Percentiles rank a stretch among this genome's conserved stretches.
These are phyloP conservation scores for Magnaporthiopsis rhizophila DNA, from an alignment of 2,329 filamentous ascomycete genomes.

Conservation along the genomic window DNA sequence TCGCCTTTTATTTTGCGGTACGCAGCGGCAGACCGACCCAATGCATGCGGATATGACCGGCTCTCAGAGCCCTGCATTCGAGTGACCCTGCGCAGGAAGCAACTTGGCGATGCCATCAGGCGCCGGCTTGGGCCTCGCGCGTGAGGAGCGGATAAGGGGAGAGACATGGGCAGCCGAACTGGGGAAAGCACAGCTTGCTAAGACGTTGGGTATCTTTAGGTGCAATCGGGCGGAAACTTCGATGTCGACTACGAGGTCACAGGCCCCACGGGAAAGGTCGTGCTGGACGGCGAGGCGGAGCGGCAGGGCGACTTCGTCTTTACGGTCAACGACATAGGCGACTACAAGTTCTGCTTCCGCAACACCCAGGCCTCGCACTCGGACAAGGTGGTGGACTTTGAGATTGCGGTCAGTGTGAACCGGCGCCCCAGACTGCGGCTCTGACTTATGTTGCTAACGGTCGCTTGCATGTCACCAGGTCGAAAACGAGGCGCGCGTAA, in stretches of 20 bases:
- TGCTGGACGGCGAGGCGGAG: slow-evolving; percentile 82
- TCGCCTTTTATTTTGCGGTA: slow-evolving; percentile 98
- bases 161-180: background rate
- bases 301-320: slow-evolving; percentile 98
- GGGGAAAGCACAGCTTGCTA: background rate
- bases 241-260: slow-evolving; percentile 90
- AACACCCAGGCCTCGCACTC: slow-evolving; percentile 98
- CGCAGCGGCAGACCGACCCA: slow-evolving; percentile 21
- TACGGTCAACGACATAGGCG: slow-evolving; percentile 77
- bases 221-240: slow-evolving; percentile 96
- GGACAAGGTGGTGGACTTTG: slow-evolving; percentile 96
- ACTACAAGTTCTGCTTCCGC: slow-evolving; percentile 97
- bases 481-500: slow-evolving; percentile 78
- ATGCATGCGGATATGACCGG: background rate
- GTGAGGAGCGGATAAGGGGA: background rate
- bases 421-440: background rate
- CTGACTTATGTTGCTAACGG: slow-evolving; percentile 8
- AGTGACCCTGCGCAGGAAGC: background rate
- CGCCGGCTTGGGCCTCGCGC: background rate
- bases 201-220: slow-evolving; percentile 39
- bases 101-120: background rate
- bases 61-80: background rate
- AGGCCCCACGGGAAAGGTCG: slow-evolving; percentile 70
- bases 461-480: slow-evolving; percentile 45
- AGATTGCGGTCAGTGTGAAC: slow-evolving; percentile 67